Evolutionary conservation across 805 yeast species (phyloP), one percentile per base, ranked within the genome.

Genomic region (Lipomyces oligophaga): DNA sequence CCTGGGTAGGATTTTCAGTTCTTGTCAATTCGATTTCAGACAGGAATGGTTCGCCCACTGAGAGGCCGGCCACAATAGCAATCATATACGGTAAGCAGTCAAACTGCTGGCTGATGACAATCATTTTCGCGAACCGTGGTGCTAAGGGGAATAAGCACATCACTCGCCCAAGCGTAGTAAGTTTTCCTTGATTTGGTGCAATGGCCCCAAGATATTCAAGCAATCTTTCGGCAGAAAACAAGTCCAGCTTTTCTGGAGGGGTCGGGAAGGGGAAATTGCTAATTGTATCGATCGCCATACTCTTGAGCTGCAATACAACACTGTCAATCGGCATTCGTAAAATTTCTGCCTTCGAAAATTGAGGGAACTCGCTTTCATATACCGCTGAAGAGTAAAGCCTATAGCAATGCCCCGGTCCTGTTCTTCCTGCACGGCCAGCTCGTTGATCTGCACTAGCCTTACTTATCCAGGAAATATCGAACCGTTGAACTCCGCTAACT

Each of bases 331-430:
- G 97, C 94, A 87, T 89, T 55, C 97, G 73, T 47, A 85, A 68
- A 37, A 93, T 89, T 64, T 93, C 99, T 0, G 99, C 97, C 45
- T 72, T 73, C 8, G 93, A 75, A 60, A 93, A 93, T 60, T 83
- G 87, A 3, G 73, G 73, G 63, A 93, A 93, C 55, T 83, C 93
- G 52, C 80, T 77, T 62, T 93, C 97, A 64, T 73, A 93, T 5
- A 94, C 84, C 1, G 98, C 98, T 13, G 97, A 89, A 0, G 97
- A 90, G 60, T 74, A 93, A 11, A 93, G 66, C 50, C 98, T 72
- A 64, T 93, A 93, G 64, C 96, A 86, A 61, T 93, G 97, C 48
- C 99, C 99, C 0, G 98, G 97, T 0, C 97, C 98, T 0, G 96
- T 89, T 75, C 97, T 82, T 63, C 97, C 97, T 41, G 97, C 97